phyloP scores from a whole-genome alignment of 2,329 filamentous ascomycete genomes.

The Geosmithia putterillii region DNA sequence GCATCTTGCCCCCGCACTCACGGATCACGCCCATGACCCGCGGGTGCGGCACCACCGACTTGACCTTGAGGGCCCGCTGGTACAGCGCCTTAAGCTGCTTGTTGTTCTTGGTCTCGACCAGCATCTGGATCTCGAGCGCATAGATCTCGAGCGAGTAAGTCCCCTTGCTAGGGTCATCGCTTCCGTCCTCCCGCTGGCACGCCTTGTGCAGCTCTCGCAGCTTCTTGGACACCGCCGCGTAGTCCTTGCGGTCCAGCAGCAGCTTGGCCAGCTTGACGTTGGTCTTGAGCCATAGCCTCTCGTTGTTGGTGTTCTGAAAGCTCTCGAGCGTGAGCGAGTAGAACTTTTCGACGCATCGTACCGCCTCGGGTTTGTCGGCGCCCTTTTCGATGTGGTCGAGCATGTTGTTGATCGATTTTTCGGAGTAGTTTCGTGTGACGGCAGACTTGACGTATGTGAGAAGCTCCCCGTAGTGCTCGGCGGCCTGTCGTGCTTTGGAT shows the following conservation, averaged over 20 bases:
- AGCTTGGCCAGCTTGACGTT: slow-evolving; percentile 93
- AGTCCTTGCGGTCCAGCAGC: slow-evolving; percentile 85
- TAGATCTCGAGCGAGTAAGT: slow-evolving; percentile 95
- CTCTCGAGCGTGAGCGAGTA: slow-evolving; percentile 88
- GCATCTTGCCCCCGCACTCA: slow-evolving; percentile 98
- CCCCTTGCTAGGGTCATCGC: slow-evolving; percentile 86
- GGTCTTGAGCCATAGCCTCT: slow-evolving; percentile 93
- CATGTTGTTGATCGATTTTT: slow-evolving; percentile 99
- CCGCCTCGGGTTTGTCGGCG: slow-evolving; percentile 53
- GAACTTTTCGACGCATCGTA: slow-evolving; percentile 83
- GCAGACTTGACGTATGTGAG: slow-evolving; percentile 95
- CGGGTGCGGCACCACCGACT: slow-evolving; percentile 94
- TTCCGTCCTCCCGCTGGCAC: slow-evolving; percentile 77
- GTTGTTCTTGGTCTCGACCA: slow-evolving; percentile 91
- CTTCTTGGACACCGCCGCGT: slow-evolving; percentile 66
- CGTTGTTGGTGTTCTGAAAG: slow-evolving; percentile 96
- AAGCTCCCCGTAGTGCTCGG: slow-evolving; percentile 86
- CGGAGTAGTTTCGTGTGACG: slow-evolving; percentile 94
- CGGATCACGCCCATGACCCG: slow-evolving; percentile 99
- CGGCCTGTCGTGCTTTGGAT: slow-evolving; percentile 44
- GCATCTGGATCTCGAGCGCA: slow-evolving; percentile 97
- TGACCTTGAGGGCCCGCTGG: slow-evolving; percentile 79
- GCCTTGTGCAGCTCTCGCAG: slow-evolving; percentile 79
- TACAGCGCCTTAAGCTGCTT: slow-evolving; percentile 92
- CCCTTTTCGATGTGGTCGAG: slow-evolving; percentile 94